Base-by-base conservation (phyloP, 2,329 filamentous ascomycete genomes). In the Penicillium brasilianum region DNA sequence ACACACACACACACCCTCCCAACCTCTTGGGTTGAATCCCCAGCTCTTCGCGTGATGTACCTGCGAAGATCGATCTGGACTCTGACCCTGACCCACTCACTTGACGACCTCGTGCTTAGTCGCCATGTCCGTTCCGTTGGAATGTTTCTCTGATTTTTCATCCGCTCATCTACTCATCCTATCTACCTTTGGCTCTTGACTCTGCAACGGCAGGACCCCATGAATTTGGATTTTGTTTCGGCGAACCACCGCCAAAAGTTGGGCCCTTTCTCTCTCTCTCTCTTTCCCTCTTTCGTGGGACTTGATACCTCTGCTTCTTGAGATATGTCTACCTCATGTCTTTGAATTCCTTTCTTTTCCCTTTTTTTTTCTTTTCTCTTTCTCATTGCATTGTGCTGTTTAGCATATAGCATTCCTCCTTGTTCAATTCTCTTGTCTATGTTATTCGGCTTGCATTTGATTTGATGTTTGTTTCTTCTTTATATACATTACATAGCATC, bases 31-130 rank as follows among this genome's bases (percentile, higher is more conserved):
- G 30, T 48, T 39, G 62, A 58, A 55, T 34, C 53, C 43, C 58
- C 39, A n/a, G 37, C 39, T 61, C 65, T 70, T 69, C 66, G 63
- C 66, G 62, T 64, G 58, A 69, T 64, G 67, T 59, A 48, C 62
- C 58, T 67, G 63, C 60, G 66, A 66, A 67, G 66, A 67, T 62
- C 57, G 51, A 43, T 18, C 28, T 50, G 16, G 48, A 48, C 44
- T 13, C 22, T 37, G 22, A 28, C 22, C 22, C 22, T 25, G 20
- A 48, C 34, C 25, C 30, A 22, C n/a, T 18, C 28, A n/a, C 54
- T 65, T 57, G 58, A 62, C 55, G 62, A 65, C 53, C 54, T 52
- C 59, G 36, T 60, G 58, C 55, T 54, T 58, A 55, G 52, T 46
- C 57, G 50, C 62, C 41, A 58, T 57, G 58, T 58, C 53, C 62